These are phyloP conservation scores for Vanderwaltozyma verrucispora DNA, from an alignment of 805 yeast genomes.

Conservation along the genomic window DNA sequence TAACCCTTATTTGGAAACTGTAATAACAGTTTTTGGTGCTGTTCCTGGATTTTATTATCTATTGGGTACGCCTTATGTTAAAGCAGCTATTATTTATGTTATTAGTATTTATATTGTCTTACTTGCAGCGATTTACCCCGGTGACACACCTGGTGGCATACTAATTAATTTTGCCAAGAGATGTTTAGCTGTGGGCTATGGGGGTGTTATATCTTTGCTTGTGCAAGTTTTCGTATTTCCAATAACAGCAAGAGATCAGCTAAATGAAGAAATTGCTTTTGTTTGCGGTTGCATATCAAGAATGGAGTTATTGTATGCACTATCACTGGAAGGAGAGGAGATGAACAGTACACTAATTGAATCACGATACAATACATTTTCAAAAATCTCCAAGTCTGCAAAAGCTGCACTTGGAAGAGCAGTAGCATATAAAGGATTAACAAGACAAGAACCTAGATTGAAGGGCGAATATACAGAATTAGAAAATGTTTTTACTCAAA, in stretches of 20 bases:
- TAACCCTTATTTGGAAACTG: constrained; percentile 33
- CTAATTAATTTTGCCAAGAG: constrained; percentile 38
- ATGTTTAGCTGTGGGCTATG: constrained; percentile 40
- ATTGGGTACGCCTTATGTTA: constrained; percentile 38
- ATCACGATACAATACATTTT: constrained; percentile 26
- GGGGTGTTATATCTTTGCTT: constrained; percentile 37
- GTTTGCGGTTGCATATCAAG: constrained; percentile 33
- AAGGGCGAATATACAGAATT: constrained; percentile 36
- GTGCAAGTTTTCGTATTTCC: constrained; percentile 40
- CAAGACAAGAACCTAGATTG: constrained; percentile 39
- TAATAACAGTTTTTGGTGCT: constrained; percentile 35
- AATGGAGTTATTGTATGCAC: constrained; percentile 31
- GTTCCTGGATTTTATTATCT: constrained; percentile 37
- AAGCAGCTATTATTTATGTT: constrained; percentile 40
- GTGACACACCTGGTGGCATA: constrained; percentile 31
- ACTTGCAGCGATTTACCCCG: constrained; percentile 35
- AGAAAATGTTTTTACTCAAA: constrained; percentile 33
- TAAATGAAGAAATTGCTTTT: constrained; percentile 33
- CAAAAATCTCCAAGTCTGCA: constrained; percentile 29
- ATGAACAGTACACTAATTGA: constrained; percentile 21
- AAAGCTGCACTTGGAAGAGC: constrained; percentile 33
- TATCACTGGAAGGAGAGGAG: constrained; percentile 33
- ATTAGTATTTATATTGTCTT: constrained; percentile 39
- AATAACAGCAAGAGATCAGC: constrained; percentile 36
- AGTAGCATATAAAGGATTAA: constrained; percentile 30